These are phyloP conservation scores for Cyberlindnera suaveolens DNA, from an alignment of 805 yeast species.

Conservation along the genomic window DNA sequence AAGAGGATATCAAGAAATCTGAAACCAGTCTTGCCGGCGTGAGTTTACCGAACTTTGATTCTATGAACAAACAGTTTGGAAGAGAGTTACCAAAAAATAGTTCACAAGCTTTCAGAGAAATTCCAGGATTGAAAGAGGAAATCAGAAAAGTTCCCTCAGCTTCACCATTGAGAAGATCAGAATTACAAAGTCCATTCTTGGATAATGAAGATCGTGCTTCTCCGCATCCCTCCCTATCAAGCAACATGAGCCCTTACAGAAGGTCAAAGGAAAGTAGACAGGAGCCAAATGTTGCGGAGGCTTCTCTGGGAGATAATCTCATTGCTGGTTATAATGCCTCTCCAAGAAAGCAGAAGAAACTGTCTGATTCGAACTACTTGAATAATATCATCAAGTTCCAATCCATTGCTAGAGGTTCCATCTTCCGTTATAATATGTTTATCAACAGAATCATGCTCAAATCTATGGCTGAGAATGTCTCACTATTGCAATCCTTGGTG, in stretches of 20 bases:
- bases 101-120: constrained; percentile 9
- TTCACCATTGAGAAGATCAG: constrained; percentile 3
- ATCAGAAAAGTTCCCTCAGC: not conserved
- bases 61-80: constrained; percentile 39
- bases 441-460: constrained; percentile 57
- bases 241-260: constrained; percentile 2
- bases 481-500: constrained; percentile 41
- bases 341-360: constrained; percentile 15
- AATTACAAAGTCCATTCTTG: constrained; percentile 16
- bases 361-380: constrained; percentile 19
- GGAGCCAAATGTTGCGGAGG: not conserved
- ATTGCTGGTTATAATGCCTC: constrained; percentile 16
- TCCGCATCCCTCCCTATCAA: constrained; percentile 4
- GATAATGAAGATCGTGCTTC: constrained; percentile 5
- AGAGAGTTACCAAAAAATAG: constrained; percentile 16
- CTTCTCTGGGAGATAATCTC: constrained; percentile 1
- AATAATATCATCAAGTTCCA: constrained; percentile 47
- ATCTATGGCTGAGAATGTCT: constrained; percentile 46
- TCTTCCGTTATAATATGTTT: constrained; percentile 55
- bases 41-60: constrained; percentile 71
- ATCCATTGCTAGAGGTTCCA: constrained; percentile 64
- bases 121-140: not conserved
- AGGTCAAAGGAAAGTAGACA: not conserved
- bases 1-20: constrained; percentile 62
- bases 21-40: constrained; percentile 60